Evolutionary conservation across 495 filamentous ascomycete genomes (phyloP).

Genomic region (Cercophora samala): DNA sequence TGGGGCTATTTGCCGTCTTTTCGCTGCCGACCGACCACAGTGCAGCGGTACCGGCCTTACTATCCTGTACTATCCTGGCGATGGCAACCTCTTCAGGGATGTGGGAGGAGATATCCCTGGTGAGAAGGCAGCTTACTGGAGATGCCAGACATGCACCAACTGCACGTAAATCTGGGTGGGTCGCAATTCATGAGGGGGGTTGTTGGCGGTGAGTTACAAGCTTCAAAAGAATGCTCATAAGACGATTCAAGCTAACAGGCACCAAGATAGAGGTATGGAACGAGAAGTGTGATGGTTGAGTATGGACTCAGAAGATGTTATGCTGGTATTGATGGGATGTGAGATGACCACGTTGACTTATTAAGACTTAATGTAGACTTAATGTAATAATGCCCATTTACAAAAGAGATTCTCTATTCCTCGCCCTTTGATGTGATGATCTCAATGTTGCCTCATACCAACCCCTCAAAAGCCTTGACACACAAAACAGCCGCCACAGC

Average conservation of each 20-base stretch:
- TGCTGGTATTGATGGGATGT: neutral
- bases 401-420: neutral
- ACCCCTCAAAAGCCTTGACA: constrained; percentile 53
- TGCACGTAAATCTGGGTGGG: neutral
- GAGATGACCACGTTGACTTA: neutral
- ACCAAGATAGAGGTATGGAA: too few species aligned
- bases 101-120: neutral
- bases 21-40: neutral
- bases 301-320: neutral
- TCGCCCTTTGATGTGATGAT: neutral
- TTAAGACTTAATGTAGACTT: neutral
- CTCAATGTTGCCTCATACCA: constrained; percentile 20
- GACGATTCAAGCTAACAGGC: too few species aligned
- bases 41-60: neutral
- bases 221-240: too few species aligned
- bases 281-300: too few species aligned
- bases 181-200: too few species aligned
- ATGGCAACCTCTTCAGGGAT: neutral
- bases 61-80: constrained; percentile 2
- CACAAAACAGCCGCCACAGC: constrained; percentile 64
- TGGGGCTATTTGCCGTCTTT: constrained; percentile 14
- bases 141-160: neutral
- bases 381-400: neutral
- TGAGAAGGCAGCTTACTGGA: neutral
- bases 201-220: neutral